Conservation (phyloP, 2,329 filamentous ascomycete species). For the Dactylellina parvicollis region DNA sequence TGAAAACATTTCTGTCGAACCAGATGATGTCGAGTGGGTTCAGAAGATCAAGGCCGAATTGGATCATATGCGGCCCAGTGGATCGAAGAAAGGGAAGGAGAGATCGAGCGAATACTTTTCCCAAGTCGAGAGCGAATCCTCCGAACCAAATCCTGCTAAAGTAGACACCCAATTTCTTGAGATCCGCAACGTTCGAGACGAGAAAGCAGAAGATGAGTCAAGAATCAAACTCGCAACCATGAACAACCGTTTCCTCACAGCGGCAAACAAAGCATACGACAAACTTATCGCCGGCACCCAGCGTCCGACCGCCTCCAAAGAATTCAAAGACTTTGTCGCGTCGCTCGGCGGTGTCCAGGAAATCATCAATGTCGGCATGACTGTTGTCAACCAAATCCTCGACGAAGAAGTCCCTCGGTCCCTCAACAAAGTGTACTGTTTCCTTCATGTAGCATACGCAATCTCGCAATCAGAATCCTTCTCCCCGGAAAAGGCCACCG, state of each 20-base stretch:
- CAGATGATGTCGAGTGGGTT: constrained; percentile 9
- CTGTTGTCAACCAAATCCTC: constrained; percentile 43
- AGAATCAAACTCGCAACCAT: constrained; percentile 34
- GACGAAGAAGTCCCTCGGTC: constrained; percentile 38
- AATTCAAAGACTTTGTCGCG: constrained; percentile 46
- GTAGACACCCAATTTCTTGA: constrained; percentile 11
- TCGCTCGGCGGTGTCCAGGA: constrained; percentile 39
- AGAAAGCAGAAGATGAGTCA: constrained; percentile 26
- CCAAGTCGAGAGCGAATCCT: not conserved
- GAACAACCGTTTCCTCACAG: constrained; percentile 36
- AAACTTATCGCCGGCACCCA: constrained; percentile 31
- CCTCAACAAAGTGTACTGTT: constrained; percentile 47
- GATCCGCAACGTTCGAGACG: constrained; percentile 8
- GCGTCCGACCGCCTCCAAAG: constrained; percentile 34
- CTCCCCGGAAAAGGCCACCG: constrained; percentile 33
- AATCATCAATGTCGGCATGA: constrained; percentile 42
- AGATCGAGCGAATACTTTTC: constrained; percentile 23
- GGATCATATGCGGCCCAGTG: not conserved
- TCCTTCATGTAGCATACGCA: constrained; percentile 52
- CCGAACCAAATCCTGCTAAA: constrained; percentile 12
- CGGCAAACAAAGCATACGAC: constrained; percentile 40
- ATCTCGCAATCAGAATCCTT: constrained; percentile 45
- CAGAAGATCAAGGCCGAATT: constrained; percentile 26
- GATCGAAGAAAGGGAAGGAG: constrained; percentile 45
- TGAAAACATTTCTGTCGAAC: constrained; percentile 22